These are phyloP conservation scores for Lolium rigidum DNA, from an alignment of 176 grass and related monocot species.

Conservation along the genomic window DNA sequence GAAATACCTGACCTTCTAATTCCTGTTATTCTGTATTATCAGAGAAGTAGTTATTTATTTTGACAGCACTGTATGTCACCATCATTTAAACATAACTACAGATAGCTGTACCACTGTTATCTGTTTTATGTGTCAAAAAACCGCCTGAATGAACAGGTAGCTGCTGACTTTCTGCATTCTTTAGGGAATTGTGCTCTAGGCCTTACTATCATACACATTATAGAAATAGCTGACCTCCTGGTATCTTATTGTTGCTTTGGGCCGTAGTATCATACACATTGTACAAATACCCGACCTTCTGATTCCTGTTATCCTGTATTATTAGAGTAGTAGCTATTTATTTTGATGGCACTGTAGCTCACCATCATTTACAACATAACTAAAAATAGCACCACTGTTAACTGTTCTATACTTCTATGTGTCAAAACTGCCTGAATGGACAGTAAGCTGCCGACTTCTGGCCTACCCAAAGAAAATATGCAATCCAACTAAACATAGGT, in stretches of 20 bases:
- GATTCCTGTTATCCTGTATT: neutral
- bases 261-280: neutral
- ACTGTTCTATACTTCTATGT: no score
- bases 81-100: no score
- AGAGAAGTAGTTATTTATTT: neutral
- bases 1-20: neutral
- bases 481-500: neutral
- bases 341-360: constrained; percentile 3
- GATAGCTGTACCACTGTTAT: no score
- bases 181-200: no score
- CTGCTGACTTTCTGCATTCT: neutral
- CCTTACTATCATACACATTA: neutral
- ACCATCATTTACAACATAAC: neutral
- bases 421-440: constrained; percentile 65
- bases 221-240: neutral
- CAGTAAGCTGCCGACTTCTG: constrained; percentile 41
- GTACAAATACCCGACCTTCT: neutral
- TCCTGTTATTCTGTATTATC: neutral
- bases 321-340: neutral
- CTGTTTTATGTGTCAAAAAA: constrained; percentile 9
- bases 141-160: constrained; percentile 75
- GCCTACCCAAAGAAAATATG: neutral
- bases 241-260: neutral
- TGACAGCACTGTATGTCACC: constrained; percentile 2
- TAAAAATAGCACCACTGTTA: no score